Base-by-base conservation (phyloP, 345 rosid genomes). In the Eucalyptus sideroxylon region DNA sequence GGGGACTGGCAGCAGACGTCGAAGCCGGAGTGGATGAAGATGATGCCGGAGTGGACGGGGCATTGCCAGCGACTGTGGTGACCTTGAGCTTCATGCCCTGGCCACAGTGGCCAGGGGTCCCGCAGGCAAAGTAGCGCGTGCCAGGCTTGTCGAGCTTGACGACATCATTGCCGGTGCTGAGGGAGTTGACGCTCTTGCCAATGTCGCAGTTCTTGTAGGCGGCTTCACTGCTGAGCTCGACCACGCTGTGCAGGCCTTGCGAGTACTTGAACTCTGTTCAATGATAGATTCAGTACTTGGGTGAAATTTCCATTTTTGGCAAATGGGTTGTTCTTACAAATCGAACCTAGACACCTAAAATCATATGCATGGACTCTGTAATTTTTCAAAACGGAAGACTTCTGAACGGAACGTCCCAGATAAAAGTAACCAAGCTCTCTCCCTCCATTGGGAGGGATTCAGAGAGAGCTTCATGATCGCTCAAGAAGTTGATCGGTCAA, bases 11-110 rank as follows among this genome's bases (percentile, higher is more conserved):
- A 21, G 89, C 51, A 60, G 89, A 87, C n/a, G 87, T 26, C 34
- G 91, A 45, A 26, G 89, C 44, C 2, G 86, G 47, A 34, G 89
- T 89, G 69, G 94, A 90, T 21, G 93, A 89, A 44, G 92, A 37
- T 2, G 95, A 89, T 37, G 91, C 91, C 0, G 97, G 95, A 3
- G 95, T 89, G 9, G 98, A 93, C 6, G 96, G 80, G 9, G 95
- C 94, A 53, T 90, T 92, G 51, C 94, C 96, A 23, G 96, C 88
- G 30, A 91, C 93, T 21, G 94, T 92, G 24, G 95, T 94, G 91
- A 97, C 92, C 93, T 96, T 96, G 49, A 98, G 89, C 91, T 96
- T 98, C 99, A 97, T 98, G 89, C 99, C 99, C 89, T 95, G 96
- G 72, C 88, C 93, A 17, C 99, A 98, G 90, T 98, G 99, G 50